Evolutionary conservation across 306 rosid species (phyloP).

Genomic region (Mucuna pruriens): DNA sequence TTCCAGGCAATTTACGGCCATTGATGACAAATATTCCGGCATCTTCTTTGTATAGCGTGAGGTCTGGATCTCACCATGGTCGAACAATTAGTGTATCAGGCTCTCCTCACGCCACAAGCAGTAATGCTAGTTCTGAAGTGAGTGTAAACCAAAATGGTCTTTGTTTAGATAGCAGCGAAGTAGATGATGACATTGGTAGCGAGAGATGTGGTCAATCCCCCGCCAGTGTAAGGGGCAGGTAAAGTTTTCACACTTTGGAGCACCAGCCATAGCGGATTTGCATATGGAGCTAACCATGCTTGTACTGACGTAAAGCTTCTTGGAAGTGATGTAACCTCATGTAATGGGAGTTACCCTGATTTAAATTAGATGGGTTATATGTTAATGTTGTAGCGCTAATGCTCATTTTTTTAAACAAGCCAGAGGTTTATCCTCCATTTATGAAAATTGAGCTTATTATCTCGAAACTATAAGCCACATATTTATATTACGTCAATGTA

Average conservation of each 20-base stretch:
- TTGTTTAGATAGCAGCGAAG: conserved; percentile 73
- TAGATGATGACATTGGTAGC: conserved; percentile 80
- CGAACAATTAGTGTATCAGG: conserved; percentile 81
- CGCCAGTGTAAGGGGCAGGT: conserved; percentile 69
- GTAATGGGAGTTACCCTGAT: conserved; percentile 52
- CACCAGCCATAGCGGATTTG: conserved; percentile 44
- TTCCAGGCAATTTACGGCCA: conserved; percentile 88
- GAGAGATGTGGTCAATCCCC: conserved; percentile 82
- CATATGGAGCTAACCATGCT: conserved; percentile 55
- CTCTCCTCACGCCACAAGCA: conserved; percentile 94
- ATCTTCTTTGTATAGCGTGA: conserved; percentile 92
- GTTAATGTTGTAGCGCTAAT: conserved; percentile 47
- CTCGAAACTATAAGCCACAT: neutral
- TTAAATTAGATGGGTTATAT: conserved; percentile 47
- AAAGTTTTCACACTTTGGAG: conserved; percentile 8
- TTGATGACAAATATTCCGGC: conserved; percentile 97
- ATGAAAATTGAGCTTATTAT: conserved; percentile 32
- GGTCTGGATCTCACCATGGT: conserved; percentile 86
- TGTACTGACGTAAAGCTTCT: conserved; percentile 60
- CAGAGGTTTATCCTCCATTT: conserved; percentile 37
- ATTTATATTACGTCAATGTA: neutral
- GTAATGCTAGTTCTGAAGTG: conserved; percentile 93
- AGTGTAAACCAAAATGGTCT: conserved; percentile 91
- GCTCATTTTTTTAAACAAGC: conserved; percentile 48
- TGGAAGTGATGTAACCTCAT: conserved; percentile 47